These are phyloP conservation scores for Volutella citrinella DNA, from an alignment of 2,329 filamentous ascomycete genomes.

Conservation along the genomic window DNA sequence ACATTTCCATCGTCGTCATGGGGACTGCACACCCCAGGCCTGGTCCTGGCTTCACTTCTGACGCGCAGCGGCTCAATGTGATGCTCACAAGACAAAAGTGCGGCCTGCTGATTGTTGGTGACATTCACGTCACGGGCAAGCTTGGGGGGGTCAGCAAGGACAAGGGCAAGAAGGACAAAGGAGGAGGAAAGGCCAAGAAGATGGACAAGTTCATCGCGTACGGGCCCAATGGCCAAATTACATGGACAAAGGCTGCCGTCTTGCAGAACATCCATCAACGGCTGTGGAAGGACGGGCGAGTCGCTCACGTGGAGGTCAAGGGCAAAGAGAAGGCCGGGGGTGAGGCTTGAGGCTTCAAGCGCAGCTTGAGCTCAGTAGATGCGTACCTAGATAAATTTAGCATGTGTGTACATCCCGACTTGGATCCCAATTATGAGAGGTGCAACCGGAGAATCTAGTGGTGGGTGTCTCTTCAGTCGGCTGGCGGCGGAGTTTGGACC, in stretches of 20 bases:
- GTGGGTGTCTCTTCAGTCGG: too few species aligned
- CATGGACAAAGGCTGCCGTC: not conserved
- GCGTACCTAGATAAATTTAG: too few species aligned
- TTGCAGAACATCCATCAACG: conserved; percentile 1
- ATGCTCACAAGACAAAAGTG: conserved; percentile 15
- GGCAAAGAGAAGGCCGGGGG: too few species aligned
- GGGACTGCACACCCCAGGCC: conserved; percentile 3
- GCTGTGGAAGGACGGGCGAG: too few species aligned
- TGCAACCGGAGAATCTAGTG: too few species aligned
- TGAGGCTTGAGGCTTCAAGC: too few species aligned
- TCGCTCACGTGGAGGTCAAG: too few species aligned
- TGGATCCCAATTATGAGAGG: too few species aligned
- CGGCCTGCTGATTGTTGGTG: conserved; percentile 17
- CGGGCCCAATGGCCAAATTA: not conserved
- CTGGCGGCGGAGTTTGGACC: too few species aligned
- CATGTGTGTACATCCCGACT: too few species aligned
- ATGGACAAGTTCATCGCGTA: not conserved
- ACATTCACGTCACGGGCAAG: conserved; percentile 14
- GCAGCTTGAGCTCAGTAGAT: too few species aligned
- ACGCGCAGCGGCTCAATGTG: conserved; percentile 17
- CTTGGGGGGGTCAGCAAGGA: not conserved
- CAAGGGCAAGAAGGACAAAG: conserved; percentile 5
- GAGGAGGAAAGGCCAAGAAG: not conserved
- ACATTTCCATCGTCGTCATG: conserved; percentile 20
- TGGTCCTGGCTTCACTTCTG: conserved; percentile 15